phyloP scores from a whole-genome alignment of 176 grass and related monocot species.

The Eleusine indica region DNA sequence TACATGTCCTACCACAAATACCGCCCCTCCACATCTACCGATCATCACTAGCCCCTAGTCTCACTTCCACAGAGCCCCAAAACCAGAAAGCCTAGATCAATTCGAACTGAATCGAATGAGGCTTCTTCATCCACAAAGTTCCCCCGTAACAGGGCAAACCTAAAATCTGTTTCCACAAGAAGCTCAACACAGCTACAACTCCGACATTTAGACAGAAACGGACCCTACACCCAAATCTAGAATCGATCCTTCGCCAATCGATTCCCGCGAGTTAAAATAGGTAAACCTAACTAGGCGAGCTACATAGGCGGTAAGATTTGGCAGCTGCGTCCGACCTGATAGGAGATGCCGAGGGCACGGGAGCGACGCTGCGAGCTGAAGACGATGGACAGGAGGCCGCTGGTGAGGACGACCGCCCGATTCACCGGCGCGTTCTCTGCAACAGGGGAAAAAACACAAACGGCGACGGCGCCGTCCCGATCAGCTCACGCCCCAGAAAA shows the following conservation, averaged over 20 bases:
- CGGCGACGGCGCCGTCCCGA: not conserved
- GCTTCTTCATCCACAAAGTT: not conserved
- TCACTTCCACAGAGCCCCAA: not conserved
- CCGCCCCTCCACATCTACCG: not conserved
- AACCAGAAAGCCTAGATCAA: conserved; percentile 14
- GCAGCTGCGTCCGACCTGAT: conserved; percentile 45
- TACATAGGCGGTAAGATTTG: conserved; percentile 23
- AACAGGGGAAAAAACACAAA: conserved; percentile 10
- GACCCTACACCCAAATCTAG: not conserved
- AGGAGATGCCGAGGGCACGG: conserved; percentile 54
- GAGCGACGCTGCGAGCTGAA: conserved; percentile 52
- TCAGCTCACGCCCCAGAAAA: conserved; percentile 29
- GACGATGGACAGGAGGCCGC: conserved; percentile 61
- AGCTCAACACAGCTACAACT: not conserved
- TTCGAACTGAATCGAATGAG: not conserved
- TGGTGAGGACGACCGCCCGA: conserved; percentile 54
- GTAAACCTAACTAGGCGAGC: conserved; percentile 7
- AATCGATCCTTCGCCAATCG: not conserved
- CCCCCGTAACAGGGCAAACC: conserved; percentile 11
- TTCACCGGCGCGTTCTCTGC: conserved; percentile 81
- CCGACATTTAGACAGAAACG: not conserved
- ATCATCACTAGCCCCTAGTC: not conserved
- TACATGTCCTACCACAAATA: not conserved
- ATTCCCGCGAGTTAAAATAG: not conserved
- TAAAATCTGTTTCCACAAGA: not conserved